Evolutionary conservation across 2,329 filamentous ascomycete genomes (phyloP).

Genomic region (Fusarium nanum): DNA sequence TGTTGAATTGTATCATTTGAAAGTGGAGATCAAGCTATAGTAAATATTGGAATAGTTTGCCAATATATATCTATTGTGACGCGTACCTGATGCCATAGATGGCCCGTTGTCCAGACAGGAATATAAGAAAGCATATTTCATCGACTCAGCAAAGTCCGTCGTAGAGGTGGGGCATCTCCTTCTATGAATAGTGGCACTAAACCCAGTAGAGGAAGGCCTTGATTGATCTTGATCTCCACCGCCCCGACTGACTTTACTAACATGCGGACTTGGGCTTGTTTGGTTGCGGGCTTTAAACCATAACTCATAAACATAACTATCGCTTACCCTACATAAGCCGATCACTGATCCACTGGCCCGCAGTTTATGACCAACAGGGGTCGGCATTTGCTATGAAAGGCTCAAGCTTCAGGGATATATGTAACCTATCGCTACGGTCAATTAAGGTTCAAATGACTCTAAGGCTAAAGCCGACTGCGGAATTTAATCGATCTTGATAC

Average conservation of each 20-base stretch:
- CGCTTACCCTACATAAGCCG: background rate
- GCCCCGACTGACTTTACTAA: background rate
- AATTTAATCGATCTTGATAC: too few relatives aligned
- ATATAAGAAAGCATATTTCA: background rate
- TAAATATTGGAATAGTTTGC: background rate
- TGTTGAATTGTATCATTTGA: background rate
- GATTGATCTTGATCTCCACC: background rate
- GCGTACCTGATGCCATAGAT: background rate
- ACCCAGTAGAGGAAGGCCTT: background rate
- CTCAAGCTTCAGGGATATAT: background rate
- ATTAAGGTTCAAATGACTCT: background rate
- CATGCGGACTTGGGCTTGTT: background rate
- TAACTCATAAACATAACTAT: background rate
- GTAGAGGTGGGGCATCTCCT: background rate
- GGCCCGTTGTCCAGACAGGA: background rate
- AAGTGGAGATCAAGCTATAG: accelerated
- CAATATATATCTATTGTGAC: background rate
- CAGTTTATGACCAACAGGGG: background rate
- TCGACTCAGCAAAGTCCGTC: background rate
- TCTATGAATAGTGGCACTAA: background rate
- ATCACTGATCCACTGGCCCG: background rate
- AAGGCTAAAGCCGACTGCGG: background rate
- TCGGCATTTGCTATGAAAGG: background rate
- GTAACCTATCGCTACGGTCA: background rate
- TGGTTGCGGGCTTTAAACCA: background rate